Base-by-base conservation (phyloP, 2,329 filamentous ascomycete genomes). In the Allantophomopsis cytisporea region DNA sequence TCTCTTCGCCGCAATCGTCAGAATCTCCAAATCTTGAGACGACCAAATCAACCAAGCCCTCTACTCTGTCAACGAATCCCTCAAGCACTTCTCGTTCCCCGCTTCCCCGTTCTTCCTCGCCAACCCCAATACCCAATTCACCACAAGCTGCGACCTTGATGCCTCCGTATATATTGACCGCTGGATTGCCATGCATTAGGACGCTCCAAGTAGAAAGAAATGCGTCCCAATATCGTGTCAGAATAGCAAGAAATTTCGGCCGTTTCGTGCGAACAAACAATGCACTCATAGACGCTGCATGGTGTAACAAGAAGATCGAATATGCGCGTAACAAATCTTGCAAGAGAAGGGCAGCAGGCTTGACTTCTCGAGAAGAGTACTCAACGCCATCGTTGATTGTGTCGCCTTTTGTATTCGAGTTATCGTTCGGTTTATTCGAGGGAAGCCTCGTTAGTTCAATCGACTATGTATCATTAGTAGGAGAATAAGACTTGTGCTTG, bases 61-160 rank as follows among this genome's bases (percentile, higher is more conserved):
- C 80, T 17, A 85, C 83, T 40, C 83, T 70, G 8, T 69, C 71
- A 2, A 86, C 76, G 45, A 94, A 76, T n/a, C 86, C 86, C 58
- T 96, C 89, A 2, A 98, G 65, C 0, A 96, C 89, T 50, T 93
- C 89, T 50, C 89, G 71, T 62, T 96, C 89, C 23, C 87, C 87
- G 55, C 89, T 95, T 4, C 89, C 89, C 57, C 87, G 81, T 40
- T 95, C 85, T 62, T 96, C 91, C 57, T 96, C 91, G 14, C 91
- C 91, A 1, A 96, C 91, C 0, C 91, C 91, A 35, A 95, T 75
- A 13, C 91, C 91, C 18, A 96, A 72, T 60, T 96, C 89, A 14
- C 91, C 89, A 28, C 85, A 87, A 6, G 82, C 84, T 11, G 88
- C 85, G 23, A 98, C 68, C 58, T 94, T 94, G 54, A 94, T 76